These are phyloP conservation scores for Chrysosphaeria jannelii DNA, from an alignment of 2,329 filamentous ascomycete genomes.

Conservation along the genomic window DNA sequence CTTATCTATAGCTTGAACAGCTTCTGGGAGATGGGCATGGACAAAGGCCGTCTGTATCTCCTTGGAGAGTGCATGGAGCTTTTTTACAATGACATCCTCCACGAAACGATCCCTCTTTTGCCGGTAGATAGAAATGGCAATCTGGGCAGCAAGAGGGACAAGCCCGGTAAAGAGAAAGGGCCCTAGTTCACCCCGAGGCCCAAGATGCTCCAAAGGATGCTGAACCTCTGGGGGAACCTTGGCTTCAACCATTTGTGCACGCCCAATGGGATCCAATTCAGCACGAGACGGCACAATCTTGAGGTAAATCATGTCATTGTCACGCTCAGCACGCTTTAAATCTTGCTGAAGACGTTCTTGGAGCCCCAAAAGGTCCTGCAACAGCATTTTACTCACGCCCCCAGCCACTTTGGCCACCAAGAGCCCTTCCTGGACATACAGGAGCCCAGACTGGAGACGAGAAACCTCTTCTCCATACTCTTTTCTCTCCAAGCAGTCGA, in stretches of 20 bases:
- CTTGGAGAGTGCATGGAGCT: slow-evolving; percentile 54
- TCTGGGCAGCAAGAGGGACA: slow-evolving; percentile 83
- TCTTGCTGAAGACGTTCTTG: slow-evolving; percentile 66
- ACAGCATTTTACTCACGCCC: slow-evolving; percentile 54
- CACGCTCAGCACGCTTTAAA: slow-evolving; percentile 72
- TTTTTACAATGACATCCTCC: slow-evolving; percentile 60
- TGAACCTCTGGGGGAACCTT: slow-evolving; percentile 57
- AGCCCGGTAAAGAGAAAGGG: slow-evolving; percentile 67
- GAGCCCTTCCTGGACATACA: slow-evolving; percentile 59
- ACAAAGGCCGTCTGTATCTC: slow-evolving; percentile 52
- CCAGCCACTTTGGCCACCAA: slow-evolving; percentile 32
- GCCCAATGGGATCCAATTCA: slow-evolving; percentile 58
- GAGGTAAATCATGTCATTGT: slow-evolving; percentile 89
- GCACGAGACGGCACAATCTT: slow-evolving; percentile 54
- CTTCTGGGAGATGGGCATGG: slow-evolving; percentile 68
- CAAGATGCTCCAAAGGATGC: slow-evolving; percentile 50
- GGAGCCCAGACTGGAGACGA: slow-evolving; percentile 49
- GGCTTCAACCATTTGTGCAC: slow-evolving; percentile 64
- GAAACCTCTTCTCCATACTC: slow-evolving; percentile 92
- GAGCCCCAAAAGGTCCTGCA: slow-evolving; percentile 54
- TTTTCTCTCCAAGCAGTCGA: slow-evolving; percentile 73
- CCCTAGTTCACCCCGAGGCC: slow-evolving; percentile 53
- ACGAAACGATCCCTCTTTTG: slow-evolving; percentile 74
- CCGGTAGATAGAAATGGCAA: slow-evolving; percentile 84
- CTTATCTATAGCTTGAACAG: slow-evolving; percentile 80